phyloP scores from a whole-genome alignment of 352 stramenopile species.

The Sclerospora graminicola region DNA sequence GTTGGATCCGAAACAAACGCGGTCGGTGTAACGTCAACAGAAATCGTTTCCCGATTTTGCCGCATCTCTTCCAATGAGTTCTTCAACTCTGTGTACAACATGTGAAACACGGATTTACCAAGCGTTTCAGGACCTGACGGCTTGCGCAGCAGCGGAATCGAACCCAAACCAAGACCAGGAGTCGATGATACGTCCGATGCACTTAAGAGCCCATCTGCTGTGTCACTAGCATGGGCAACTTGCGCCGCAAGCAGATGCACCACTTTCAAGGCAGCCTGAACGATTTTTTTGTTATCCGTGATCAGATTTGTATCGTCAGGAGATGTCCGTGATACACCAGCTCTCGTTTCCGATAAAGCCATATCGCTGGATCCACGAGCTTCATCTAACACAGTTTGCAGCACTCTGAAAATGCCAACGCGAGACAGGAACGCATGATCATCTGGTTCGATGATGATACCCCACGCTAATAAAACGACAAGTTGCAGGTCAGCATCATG shows the following conservation, averaged over 20 bases:
- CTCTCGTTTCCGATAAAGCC: slow-evolving; percentile 14
- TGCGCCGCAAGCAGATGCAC: slow-evolving; percentile 83
- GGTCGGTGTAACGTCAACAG: slow-evolving; percentile 9
- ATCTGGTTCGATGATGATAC: slow-evolving; percentile 80
- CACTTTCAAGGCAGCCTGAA: slow-evolving; percentile 80
- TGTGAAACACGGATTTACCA: slow-evolving; percentile 86
- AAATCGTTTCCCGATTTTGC: slow-evolving; percentile 16
- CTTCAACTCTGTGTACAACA: slow-evolving; percentile 85
- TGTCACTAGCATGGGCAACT: slow-evolving; percentile 70
- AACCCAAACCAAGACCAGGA: slow-evolving; percentile 37
- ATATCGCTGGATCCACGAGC: slow-evolving; percentile 46
- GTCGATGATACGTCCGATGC: slow-evolving; percentile 37
- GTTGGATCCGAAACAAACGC: slow-evolving; percentile 29
- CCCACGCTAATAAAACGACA: slow-evolving; percentile 75
- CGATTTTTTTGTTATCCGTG: slow-evolving; percentile 53
- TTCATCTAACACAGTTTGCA: slow-evolving; percentile 86
- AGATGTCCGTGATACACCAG: slow-evolving; percentile 10
- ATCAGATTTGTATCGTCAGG: slow-evolving; percentile 33
- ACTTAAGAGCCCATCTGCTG: slow-evolving; percentile 43
- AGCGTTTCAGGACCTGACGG: slow-evolving; percentile 81
- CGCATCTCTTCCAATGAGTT: slow-evolving; percentile 75
- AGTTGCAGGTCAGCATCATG: slow-evolving; percentile 75
- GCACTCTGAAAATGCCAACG: slow-evolving; percentile 81
- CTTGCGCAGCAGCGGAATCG: slow-evolving; percentile 73
- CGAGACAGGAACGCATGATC: slow-evolving; percentile 86